Evolutionary conservation across 179 eudicot genomes (phyloP), one percentile per base, ranked within the genome.

Genomic region (Spergularia azorica): DNA sequence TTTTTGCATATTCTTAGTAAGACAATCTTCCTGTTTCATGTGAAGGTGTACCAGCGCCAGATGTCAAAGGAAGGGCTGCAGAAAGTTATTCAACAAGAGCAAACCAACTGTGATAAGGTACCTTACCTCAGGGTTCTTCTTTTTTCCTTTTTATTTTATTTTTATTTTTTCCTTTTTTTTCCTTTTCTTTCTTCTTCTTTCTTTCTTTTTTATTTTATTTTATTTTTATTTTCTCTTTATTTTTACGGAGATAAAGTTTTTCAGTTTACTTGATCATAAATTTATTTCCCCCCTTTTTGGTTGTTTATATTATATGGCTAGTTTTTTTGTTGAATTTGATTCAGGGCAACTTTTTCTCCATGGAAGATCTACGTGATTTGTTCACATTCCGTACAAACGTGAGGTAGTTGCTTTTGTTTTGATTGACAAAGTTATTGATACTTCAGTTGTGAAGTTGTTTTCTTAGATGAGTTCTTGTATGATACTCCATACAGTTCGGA

Each of bases 61-160:
- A 96, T 96, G 99, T 96, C 99, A 66, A 96, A 96, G 86, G 99
- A 96, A 91, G 99, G 98, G 82, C 92, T 96, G 62, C 99, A 96
- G 77, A 88, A 91, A 83, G 99, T 96, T 79, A 94, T 96, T 87
- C 97, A 96, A 80, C 91, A 88, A 76, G 97, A 90, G 79, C 94
- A 91, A 83, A 76, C 83, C n/a, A 89, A 87, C 79, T 36, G 66
- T 77, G 74, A 82, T 14, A 90, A 88, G 87, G 87, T 86, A 70
- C 72, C 52, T 54, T 62, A 58, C 32, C 32, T 26, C 32, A 26
- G 32, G 32, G 32, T 26, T 26, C 32, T 26, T 26, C 2, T 26
- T 2, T 26, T 26, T 26, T 26, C n/a, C n/a, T n/a, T n/a, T 2
- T 41, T 2, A 41, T 2, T 41, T 41, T 21, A 75, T 59, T 63